These are phyloP conservation scores for Blastobotrys chiropterorum DNA, from an alignment of 805 yeast genomes.

Conservation along the genomic window DNA sequence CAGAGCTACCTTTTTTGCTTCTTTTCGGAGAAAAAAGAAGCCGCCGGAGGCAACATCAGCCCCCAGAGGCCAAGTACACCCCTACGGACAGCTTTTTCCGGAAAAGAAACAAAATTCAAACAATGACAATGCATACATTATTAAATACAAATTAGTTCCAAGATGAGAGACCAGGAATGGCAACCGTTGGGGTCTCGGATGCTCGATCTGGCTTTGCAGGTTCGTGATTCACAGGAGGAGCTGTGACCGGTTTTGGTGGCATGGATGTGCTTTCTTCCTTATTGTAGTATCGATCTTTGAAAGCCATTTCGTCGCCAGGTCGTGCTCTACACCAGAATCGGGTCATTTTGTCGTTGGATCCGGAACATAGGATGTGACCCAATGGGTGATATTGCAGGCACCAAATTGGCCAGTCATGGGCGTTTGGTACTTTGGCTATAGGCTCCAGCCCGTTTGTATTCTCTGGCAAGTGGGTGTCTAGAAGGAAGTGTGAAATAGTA, in stretches of 20 bases:
- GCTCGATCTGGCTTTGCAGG: neutral
- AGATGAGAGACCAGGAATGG: neutral
- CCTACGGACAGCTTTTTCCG: too few relatives aligned
- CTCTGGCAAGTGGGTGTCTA: constrained; percentile 39
- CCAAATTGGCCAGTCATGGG: constrained; percentile 91
- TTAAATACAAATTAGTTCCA: neutral
- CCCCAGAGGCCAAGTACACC: too few relatives aligned
- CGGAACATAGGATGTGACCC: constrained; percentile 87
- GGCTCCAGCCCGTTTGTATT: constrained; percentile 30
- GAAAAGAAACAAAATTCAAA: too few relatives aligned
- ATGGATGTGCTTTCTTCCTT: constrained; percentile 32
- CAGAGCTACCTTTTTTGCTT: too few relatives aligned
- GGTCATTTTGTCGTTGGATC: constrained; percentile 89
- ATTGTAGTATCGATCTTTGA: constrained; percentile 75
- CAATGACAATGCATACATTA: too few relatives aligned
- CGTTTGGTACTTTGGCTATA: constrained; percentile 61
- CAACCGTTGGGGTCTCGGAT: neutral
- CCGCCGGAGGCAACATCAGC: too few relatives aligned
- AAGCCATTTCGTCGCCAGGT: constrained; percentile 81
- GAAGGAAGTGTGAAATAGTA: constrained; percentile 64
- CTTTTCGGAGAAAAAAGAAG: too few relatives aligned
- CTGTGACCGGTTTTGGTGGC: constrained; percentile 2
- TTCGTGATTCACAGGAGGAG: neutral
- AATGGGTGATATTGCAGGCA: constrained; percentile 87
- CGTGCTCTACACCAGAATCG: constrained; percentile 92